Evolutionary conservation across 306 rosid genomes (phyloP), one percentile per base, ranked within the genome.

Genomic region (Quercus cerris): DNA sequence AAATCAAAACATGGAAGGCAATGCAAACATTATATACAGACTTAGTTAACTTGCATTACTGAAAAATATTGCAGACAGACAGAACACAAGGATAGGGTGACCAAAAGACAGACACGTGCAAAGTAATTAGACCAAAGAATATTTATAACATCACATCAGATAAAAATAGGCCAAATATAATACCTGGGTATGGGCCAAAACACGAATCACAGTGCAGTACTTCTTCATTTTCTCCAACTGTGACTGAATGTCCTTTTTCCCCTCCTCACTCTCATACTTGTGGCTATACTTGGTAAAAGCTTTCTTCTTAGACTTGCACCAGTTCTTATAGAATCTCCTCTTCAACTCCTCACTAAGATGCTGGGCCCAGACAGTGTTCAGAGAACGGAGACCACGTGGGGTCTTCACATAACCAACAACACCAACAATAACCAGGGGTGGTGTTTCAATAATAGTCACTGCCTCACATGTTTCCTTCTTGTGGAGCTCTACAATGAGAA

Each of bases 401-500:
- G 94, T 92, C 76, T 85, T 89, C 22, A 91, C 84, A 78, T 91
- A 91, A 25, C 97, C 97, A 62, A 91, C 97, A 56, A 91, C 88
- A 5, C 97, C 97, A 76, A 93, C 87, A 23, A 93, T 79, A 30
- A 93, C 82, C 82, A 93, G 27, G 0, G 97, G 97, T 61, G 97
- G 97, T 4, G 97, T 88, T 81, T 91, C 97, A 57, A 93, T 83
- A 57, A 93, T 77, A 10, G 97, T 93, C 7, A 93, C 97, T 52
- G 97, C 91, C 70, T 93, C 97, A 80, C 97, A 93, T 1, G 97
- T 91, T 79, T 93, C 97, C 73, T 91, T 93, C 86, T 91, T 91
- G 70, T 93, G 96, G 56, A 93, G 90, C 81, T 93, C 97, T 92
- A 67, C 28, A 73, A 59, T 13, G 51, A 49, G 2, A 41, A 41